These are phyloP conservation scores for Candida suzukii DNA, from an alignment of 805 yeast genomes.

Conservation along the genomic window DNA sequence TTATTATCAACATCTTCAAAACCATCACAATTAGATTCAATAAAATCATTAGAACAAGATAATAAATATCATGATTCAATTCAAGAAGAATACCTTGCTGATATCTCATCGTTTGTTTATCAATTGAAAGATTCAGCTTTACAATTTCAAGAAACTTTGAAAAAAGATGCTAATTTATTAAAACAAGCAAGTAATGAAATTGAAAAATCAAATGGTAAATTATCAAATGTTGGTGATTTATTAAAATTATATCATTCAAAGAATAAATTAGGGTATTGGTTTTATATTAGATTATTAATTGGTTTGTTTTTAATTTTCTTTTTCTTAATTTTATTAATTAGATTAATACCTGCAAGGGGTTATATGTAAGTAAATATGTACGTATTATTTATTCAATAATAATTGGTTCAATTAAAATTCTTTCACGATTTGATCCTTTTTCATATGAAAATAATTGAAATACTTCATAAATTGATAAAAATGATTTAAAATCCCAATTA, in stretches of 20 bases:
- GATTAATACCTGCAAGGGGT: slow-evolving; percentile 28
- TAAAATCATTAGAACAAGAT: slow-evolving; percentile 15
- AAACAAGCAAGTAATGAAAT: slow-evolving; percentile 27
- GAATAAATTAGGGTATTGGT: slow-evolving; percentile 25
- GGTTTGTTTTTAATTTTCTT: slow-evolving; percentile 17
- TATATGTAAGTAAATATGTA: slow-evolving; percentile 11
- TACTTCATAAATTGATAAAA: slow-evolving; percentile 8
- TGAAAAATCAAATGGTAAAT: slow-evolving; percentile 22
- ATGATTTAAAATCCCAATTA: slow-evolving; percentile 13
- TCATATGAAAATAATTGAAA: slow-evolving; percentile 14
- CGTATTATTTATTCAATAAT: slow-evolving; percentile 1
- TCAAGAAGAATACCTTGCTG: slow-evolving; percentile 25
- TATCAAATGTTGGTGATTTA: slow-evolving; percentile 19
- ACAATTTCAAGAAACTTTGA: slow-evolving; percentile 24
- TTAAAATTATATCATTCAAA: slow-evolving; percentile 23
- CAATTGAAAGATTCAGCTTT: slow-evolving; percentile 23
- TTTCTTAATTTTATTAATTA: slow-evolving; percentile 19
- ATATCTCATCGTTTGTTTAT: slow-evolving; percentile 23
- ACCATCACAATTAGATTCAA: slow-evolving; percentile 20
- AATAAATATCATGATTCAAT: slow-evolving; percentile 24
- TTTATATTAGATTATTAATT: slow-evolving; percentile 21
- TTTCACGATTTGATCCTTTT: slow-evolving; percentile 19
- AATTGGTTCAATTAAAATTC: slow-evolving; percentile 16
- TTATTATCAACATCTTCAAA: slow-evolving; percentile 16
- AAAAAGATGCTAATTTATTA: slow-evolving; percentile 24